A percentile compares a stretch with the other conserved stretches of the same genome.
These are phyloP conservation scores for Lactarius quietus DNA, from an alignment of 768 basidiomycete genomes.

Conservation along the genomic window DNA sequence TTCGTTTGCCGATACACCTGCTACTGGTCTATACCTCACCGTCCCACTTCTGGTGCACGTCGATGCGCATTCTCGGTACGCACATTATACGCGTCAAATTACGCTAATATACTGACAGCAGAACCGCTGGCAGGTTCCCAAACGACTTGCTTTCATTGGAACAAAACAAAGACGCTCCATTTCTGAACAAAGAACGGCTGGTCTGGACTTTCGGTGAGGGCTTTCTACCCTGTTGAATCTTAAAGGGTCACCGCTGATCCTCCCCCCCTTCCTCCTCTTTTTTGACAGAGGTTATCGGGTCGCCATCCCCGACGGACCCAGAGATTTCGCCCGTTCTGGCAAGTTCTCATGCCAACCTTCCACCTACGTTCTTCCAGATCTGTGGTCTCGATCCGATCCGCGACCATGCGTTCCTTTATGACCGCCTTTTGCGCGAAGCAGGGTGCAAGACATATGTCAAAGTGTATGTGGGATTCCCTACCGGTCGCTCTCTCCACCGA, in stretches of 20 bases:
- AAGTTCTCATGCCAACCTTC: slow-evolving; percentile 5
- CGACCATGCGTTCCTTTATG: slow-evolving; percentile 13
- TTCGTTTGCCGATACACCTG: slow-evolving; percentile 21
- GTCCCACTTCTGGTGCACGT: slow-evolving; percentile 27
- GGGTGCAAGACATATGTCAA: slow-evolving; percentile 1
- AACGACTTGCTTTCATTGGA: slow-evolving; percentile 10
- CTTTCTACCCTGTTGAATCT: not conserved
- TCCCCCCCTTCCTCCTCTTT: not conserved
- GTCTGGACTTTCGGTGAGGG: not conserved
- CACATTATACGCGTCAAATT: not conserved
- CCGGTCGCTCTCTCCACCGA: not conserved
- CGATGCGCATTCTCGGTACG: slow-evolving; percentile 25
- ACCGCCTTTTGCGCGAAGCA: not conserved
- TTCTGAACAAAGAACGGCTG: not conserved
- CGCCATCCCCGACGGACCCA: not conserved
- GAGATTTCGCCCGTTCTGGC: slow-evolving; percentile 9
- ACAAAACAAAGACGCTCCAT: slow-evolving; percentile 9
- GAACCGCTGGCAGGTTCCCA: not conserved
- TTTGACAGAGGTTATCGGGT: not conserved
- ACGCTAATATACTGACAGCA: not conserved
- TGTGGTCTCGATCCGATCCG: slow-evolving; percentile 14
- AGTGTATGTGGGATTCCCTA: slow-evolving; percentile 8
- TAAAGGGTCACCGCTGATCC: not conserved
- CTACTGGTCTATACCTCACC: slow-evolving; percentile 30
- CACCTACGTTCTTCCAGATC: slow-evolving; percentile 4